Evolutionary conservation across 148 eudicot species (phyloP).

Genomic region (Heliamphora exappendiculata): DNA sequence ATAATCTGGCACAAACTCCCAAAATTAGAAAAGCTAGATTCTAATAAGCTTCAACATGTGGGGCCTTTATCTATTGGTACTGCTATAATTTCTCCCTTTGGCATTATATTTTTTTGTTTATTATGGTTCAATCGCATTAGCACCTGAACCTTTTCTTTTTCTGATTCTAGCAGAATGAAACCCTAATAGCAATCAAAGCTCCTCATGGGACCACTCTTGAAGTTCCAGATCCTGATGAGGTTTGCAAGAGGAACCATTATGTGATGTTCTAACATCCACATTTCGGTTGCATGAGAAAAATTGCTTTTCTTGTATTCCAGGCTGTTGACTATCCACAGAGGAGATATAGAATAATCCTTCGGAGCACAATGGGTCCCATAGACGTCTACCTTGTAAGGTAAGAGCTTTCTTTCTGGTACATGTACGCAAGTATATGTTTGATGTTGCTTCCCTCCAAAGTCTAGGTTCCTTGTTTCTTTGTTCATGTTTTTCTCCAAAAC

Average conservation of each 20-base stretch:
- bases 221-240: constrained; percentile 98
- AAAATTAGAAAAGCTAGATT: neutral
- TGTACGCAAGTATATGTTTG: neutral
- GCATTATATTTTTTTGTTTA: neutral
- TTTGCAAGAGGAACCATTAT: constrained; percentile 17
- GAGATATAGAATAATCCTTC: constrained; percentile 88
- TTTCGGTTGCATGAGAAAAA: neutral
- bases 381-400: constrained; percentile 97
- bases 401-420: constrained; percentile 6
- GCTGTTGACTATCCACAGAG: constrained; percentile 89
- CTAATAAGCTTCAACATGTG: neutral
- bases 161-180: constrained; percentile 62
- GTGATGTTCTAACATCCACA: neutral
- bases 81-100: neutral
- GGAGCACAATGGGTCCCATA: constrained; percentile 99
- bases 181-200: constrained; percentile 91
- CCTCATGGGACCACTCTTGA: constrained; percentile 99
- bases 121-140: neutral
- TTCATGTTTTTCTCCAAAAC: neutral
- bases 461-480: neutral
- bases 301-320: constrained; percentile 28
- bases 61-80: neutral
- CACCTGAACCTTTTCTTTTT: neutral
- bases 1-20: neutral
- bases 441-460: neutral